A percentile compares a stretch with the other conserved stretches of the same genome.
Conservation (phyloP, 75 land plant genomes). For the Cupressus sempervirens region DNA sequence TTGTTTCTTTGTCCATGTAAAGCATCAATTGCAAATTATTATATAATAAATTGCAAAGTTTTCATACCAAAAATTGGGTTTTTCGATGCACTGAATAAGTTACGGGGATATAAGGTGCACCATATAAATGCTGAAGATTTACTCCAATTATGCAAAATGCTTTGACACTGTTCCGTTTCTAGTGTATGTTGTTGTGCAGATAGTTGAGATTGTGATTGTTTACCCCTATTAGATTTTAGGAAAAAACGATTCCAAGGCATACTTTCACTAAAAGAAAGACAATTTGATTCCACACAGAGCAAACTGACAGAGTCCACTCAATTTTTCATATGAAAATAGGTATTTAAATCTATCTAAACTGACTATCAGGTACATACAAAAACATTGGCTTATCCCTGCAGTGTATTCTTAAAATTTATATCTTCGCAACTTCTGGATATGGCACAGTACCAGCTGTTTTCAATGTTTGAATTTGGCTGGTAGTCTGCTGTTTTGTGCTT, state of each 20-base stretch:
- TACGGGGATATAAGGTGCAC: background rate
- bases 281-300: background rate
- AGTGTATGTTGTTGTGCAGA: background rate
- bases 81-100: background rate
- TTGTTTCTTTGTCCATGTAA: background rate
- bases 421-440: background rate
- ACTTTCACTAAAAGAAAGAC: background rate
- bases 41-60: background rate
- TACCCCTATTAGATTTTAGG: background rate
- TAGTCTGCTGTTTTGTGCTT: background rate
- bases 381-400: background rate
- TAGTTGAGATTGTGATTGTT: background rate
- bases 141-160: background rate
- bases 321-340: too few relatives aligned
- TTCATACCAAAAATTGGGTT: background rate
- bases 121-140: background rate
- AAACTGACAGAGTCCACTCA: background rate
- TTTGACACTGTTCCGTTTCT: background rate
- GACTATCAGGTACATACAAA: background rate
- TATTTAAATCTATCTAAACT: background rate
- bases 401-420: background rate
- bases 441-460: background rate
- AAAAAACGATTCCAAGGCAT: background rate
- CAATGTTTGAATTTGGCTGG: background rate
- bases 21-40: background rate